Base-by-base conservation (phyloP, 2,329 filamentous ascomycete species). In the Periconia sp. region DNA sequence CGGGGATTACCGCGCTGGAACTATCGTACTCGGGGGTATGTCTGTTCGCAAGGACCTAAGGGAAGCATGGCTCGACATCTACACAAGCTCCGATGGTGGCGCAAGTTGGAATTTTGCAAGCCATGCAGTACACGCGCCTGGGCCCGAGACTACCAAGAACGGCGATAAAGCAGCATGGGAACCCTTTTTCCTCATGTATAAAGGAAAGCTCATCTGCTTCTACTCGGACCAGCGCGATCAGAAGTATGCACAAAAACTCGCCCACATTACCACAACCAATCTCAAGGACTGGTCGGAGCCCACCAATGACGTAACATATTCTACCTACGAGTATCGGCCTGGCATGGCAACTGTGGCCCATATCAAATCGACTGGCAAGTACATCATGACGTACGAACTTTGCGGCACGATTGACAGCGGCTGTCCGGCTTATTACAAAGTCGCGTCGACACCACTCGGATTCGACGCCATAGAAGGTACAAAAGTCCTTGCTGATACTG, bases 41-140 rank as follows among this genome's bases (percentile, higher is more conserved):
- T 41, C 33, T 70, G 60, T n/a, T n/a, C n/a, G n/a, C n/a, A 46
- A 45, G 86, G 61, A 71, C 85, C 30, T 82, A 78, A 33, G 46
- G 41, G 9, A 55, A n/a, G n/a, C 53, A 5, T 40, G 40, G 18
- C 57, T 60, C 36, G 55, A 58, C 23, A 43, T 58, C 7, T 60
- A 60, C 35, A 55, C 55, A 22, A 58, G 55, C 33, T 54, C 21
- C 19, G 55, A 60, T 30, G 22, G 37, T 16, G 57, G 48, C 11
- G 46, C 48, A 33, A 53, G 50, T 1, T 59, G 56, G 54, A 32
- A 60, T 23, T 58, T 60, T 18, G 53, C 58, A 12, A 58, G 55
- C 31, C 54, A 57, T n/a, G n/a, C 31, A 52, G 57, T 29, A 54
- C 54, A n/a, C 17, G 22, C 52, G 24, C 54, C 54, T 21, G 50